These are phyloP conservation scores for Hypocreales sp. DNA, from an alignment of 2,329 filamentous ascomycete genomes.

Conservation along the genomic window DNA sequence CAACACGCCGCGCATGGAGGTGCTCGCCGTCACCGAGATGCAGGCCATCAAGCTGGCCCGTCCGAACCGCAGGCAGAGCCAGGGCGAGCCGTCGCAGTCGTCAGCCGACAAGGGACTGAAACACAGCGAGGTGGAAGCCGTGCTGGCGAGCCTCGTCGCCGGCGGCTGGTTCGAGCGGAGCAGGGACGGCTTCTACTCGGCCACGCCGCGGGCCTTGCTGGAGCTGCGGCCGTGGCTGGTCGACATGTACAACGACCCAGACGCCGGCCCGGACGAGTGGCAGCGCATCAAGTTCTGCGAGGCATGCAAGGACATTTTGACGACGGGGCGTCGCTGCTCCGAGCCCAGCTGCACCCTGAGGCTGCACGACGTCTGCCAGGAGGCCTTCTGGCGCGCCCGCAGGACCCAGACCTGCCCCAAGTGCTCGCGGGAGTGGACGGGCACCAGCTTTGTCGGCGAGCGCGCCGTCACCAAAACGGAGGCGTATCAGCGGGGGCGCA, in stretches of 20 bases:
- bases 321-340: conserved; percentile 62
- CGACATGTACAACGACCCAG: conserved; percentile 75
- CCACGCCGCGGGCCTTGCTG: conserved; percentile 66
- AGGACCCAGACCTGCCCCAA: conserved; percentile 48
- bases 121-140: conserved; percentile 59
- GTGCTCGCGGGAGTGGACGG: conserved; percentile 36
- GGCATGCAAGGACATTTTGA: conserved; percentile 82
- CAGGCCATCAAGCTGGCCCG: conserved; percentile 59
- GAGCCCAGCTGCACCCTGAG: conserved; percentile 52
- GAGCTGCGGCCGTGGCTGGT: conserved; percentile 74
- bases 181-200: conserved; percentile 51
- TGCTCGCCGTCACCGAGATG: conserved; percentile 67
- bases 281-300: conserved; percentile 75
- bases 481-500: conserved; percentile 28
- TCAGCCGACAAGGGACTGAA: conserved; percentile 44
- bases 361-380: conserved; percentile 63
- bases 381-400: conserved; percentile 56
- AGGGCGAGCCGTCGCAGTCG: conserved; percentile 16
- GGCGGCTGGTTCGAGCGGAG: conserved; percentile 81
- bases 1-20: conserved; percentile 66
- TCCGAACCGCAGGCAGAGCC: conserved; percentile 24
- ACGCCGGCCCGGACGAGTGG: conserved; percentile 42
- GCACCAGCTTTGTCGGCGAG: conserved; percentile 36
- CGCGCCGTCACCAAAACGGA: conserved; percentile 38
- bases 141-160: conserved; percentile 53